Conservation (phyloP, 169 alveolate genomes). For the Eimeria acervulina region DNA sequence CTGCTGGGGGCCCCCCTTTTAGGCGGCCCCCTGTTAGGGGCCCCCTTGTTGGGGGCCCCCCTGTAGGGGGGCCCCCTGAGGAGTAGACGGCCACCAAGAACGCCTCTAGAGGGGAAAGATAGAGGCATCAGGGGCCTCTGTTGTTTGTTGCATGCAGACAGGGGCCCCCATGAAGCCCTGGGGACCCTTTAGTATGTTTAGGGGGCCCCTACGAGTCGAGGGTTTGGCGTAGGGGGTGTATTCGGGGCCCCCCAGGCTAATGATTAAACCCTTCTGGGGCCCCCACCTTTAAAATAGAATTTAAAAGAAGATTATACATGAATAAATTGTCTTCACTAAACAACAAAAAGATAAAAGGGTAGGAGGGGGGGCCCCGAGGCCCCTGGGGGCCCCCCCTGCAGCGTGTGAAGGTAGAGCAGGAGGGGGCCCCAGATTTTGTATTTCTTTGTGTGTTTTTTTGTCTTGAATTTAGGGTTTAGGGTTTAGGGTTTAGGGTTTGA, state of each 20-base stretch:
- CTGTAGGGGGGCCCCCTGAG: constrained; percentile 7
- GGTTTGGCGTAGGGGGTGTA: too few species aligned
- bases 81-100: background rate
- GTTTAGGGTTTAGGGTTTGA: background rate
- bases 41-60: background rate
- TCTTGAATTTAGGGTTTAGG: background rate
- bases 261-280: background rate
- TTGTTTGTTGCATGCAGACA: background rate
- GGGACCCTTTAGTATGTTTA: background rate
- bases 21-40: background rate
- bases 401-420: background rate
- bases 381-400: constrained; percentile 23
- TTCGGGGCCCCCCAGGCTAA: background rate
- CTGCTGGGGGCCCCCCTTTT: background rate
- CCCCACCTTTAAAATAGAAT: background rate
- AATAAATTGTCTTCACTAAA: background rate
- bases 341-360: background rate
- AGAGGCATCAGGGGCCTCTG: background rate
- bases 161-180: background rate
- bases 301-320: background rate
- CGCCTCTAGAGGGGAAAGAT: background rate
- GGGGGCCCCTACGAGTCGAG: background rate
- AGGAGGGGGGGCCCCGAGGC: background rate
- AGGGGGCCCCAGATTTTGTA: background rate
- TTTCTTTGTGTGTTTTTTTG: background rate